Base-by-base conservation (phyloP, 495 filamentous ascomycete species). In the Schizothecium vesticola region DNA sequence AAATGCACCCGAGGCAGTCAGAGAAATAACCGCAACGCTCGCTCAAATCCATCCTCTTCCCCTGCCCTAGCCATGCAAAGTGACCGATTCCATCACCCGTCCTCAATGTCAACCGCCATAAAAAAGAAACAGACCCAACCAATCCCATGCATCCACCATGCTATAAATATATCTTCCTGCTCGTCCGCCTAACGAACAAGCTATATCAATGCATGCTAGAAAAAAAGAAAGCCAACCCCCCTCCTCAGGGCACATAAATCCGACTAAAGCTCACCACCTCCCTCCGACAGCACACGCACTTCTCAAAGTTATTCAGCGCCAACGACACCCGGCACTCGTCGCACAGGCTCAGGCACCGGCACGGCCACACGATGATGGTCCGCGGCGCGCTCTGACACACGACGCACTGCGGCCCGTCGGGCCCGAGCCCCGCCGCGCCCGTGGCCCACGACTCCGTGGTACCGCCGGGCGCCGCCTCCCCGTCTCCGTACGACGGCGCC, bases 291-390 rank as follows among this genome's bases (percentile, higher is more conserved):
- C 94, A 97, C 23, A 97, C 93, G 71, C 95, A 99, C 72, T 90
- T 94, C 57, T 92, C 90, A 74, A 94, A 97, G 78, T 98, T 98
- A 73, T 96, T 97, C 91, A 96, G 91, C 9, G 95, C 95, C 31
- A 99, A 85, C 64, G 90, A 92, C 25, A 99, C 90, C 22, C 95
- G 84, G 77, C 95, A 98, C 65, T 98, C 95, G 74, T 99, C 95
- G 74, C 95, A 98, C 25, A 97, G 82, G 69, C 92, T 93, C 58
- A 99, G 83, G 76, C 95, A 99, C 22, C 96, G 88, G 74, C 95
- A 99, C 3, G 95, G 95, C 96, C 96, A 98, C 3, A 96, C 90
- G 65, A 99, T 90, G 62, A 98, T 90, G 5, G 91, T 97, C 24
- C 95, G 85, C 21, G 93, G 91, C n/a, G 83, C 86, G 26, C 87